Base-by-base conservation (phyloP, 169 alveolate genomes). In the Plasmodium reichenowi region DNA sequence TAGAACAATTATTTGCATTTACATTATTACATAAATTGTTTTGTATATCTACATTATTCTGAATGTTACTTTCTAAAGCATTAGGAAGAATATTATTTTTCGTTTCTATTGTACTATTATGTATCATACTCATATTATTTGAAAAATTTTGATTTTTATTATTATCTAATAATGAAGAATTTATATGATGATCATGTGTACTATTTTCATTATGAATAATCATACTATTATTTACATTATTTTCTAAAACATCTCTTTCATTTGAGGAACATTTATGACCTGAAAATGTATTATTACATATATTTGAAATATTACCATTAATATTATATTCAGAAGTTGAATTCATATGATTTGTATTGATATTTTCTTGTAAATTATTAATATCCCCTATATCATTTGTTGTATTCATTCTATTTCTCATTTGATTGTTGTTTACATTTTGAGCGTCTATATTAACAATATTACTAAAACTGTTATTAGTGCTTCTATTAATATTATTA, bases 1-100 rank as follows among this genome's bases (percentile, higher is more conserved):
- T 48, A 15, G 74, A 4, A 80, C 94, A 85, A 12, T 90, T 32
- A 32, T 52, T 47, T 7, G n/a, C 67, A 2, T 45, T 58, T 12
- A 59, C 7, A 48, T 13, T 74, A 17, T 38, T 38, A 5, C 47
- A 38, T 38, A 38, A 38, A 38, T 5, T 38, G 5, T 5, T 38
- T 38, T 38, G 47, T 38, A 6, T 38, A 38, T 38, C 47, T 38
- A 20, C 50, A 6, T 72, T 59, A 10, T 50, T 76, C 10, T 86
- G 64, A 5, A 66, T 71, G 22, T 86, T 60, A 12, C 78, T 93
- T 26, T 86, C 93, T 15, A 92, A 78, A 8, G 76, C 48, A 22
- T 78, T 66, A 9, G 92, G 92, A 66, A 88, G 29, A 4, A 91
- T 92, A 10, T 76, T 22, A 22, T 89, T 91, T 10, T 87, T 74